A percentile compares a stretch with the other conserved stretches of the same genome.
These are phyloP conservation scores for Lindgomyces ingoldianus DNA, from an alignment of 495 filamentous ascomycete species.

Conservation along the genomic window DNA sequence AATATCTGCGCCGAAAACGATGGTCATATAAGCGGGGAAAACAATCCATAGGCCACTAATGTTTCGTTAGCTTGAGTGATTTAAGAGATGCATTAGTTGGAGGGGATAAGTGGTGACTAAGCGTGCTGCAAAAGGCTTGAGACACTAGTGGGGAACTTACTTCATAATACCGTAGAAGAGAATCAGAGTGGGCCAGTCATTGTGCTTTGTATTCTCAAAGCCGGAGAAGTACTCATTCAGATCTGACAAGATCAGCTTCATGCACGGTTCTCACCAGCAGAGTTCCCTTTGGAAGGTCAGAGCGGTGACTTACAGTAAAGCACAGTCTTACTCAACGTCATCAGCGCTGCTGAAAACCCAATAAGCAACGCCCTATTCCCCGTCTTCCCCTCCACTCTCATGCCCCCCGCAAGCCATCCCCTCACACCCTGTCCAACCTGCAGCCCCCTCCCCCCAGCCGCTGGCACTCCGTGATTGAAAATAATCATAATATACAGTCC, in stretches of 20 bases:
- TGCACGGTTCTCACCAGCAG: background rate
- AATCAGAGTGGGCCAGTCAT: slow-evolving; percentile 57
- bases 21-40: slow-evolving; percentile 69
- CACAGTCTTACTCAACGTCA: slow-evolving; percentile 86
- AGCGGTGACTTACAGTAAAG: slow-evolving; percentile 69
- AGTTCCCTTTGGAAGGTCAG: background rate
- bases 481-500: slow-evolving; percentile 67
- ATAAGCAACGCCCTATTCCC: slow-evolving; percentile 67
- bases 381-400: slow-evolving; percentile 57
- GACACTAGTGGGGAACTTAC: slow-evolving; percentile 34
- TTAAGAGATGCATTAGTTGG: background rate
- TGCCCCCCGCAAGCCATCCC: slow-evolving; percentile 50
- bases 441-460: slow-evolving; percentile 36
- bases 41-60: slow-evolving; percentile 76
- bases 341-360: slow-evolving; percentile 67
- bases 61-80: background rate
- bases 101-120: background rate
- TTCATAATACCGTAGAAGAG: slow-evolving; percentile 47
- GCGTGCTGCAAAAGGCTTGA: background rate
- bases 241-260: slow-evolving; percentile 51
- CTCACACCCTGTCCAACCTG: slow-evolving; percentile 45
- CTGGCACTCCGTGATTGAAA: slow-evolving; percentile 49
- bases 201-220: slow-evolving; percentile 80
- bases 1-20: slow-evolving; percentile 69
- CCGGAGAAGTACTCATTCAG: slow-evolving; percentile 75